Evolutionary conservation across 495 filamentous ascomycete species (phyloP).

Genomic region (Penicillium dipodomyicola): DNA sequence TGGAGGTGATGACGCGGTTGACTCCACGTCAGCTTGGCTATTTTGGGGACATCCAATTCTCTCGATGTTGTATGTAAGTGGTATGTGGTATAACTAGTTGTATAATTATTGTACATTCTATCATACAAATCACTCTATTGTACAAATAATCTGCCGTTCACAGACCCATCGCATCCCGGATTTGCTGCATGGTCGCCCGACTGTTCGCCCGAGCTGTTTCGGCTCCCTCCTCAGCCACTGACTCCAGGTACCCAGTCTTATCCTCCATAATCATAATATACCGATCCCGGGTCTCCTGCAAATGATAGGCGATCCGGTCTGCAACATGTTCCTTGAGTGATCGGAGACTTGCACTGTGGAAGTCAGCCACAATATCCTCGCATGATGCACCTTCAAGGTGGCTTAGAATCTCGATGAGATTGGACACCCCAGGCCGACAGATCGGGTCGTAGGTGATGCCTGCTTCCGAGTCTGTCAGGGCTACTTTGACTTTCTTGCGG

Average conservation of each 20-base stretch:
- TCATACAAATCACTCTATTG: background rate
- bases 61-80: no score
- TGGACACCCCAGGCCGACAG: slow-evolving; percentile 76
- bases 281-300: slow-evolving; percentile 59
- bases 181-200: slow-evolving; percentile 60
- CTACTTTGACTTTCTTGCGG: slow-evolving; percentile 60
- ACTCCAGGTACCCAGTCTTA: slow-evolving; percentile 52
- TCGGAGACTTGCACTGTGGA: slow-evolving; percentile 50
- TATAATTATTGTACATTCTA: background rate
- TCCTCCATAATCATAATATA: slow-evolving; percentile 54
- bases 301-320: slow-evolving; percentile 49
- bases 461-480: slow-evolving; percentile 71
- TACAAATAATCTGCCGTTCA: slow-evolving; percentile 19
- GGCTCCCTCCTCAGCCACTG: slow-evolving; percentile 59
- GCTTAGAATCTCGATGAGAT: slow-evolving; percentile 73
- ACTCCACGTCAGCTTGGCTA: slow-evolving; percentile 14
- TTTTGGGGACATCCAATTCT: background rate
- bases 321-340: slow-evolving; percentile 66
- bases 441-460: slow-evolving; percentile 68
- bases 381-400: slow-evolving; percentile 57
- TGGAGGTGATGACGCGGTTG: slow-evolving; percentile 26
- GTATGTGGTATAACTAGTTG: no score
- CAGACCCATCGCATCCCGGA: slow-evolving; percentile 64
- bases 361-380: slow-evolving; percentile 55
- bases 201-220: slow-evolving; percentile 62